Base-by-base conservation (phyloP, 2,329 filamentous ascomycete genomes). In the Alternaria sp. region DNA sequence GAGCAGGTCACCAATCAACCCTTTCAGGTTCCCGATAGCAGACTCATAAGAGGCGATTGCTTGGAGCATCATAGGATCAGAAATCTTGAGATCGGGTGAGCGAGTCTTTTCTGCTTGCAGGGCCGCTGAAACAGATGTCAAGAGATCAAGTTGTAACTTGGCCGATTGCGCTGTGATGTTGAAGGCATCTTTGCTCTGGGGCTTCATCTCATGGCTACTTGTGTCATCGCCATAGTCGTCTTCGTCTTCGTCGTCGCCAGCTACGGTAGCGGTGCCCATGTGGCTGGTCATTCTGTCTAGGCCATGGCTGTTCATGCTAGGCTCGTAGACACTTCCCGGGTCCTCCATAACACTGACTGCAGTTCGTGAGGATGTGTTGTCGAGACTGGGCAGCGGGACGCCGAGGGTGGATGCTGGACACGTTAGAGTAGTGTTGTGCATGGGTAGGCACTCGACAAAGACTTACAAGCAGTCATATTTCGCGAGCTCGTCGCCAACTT, bases 151-250 rank as follows among this genome's bases (percentile, higher is more conserved):
- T 77, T 99, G 95, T 31, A 98, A 80, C 74, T 91, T 94, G 10
- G 93, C 93, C 13, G 95, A 98, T 76, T 98, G 94, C 0, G 95
- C 95, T 3, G 94, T 97, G 71, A 99, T 98, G 75, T 94, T 94
- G 78, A 98, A 93, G 1, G 95, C 93, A 75, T 99, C 95, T 73
- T 96, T 96, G 72, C 87, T 93, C 33, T 88, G 87, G 1, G 89
- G 86, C 31, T 82, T 87, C 33, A 88, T 81, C 62, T 96, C 91
- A 57, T 86, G 89, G 52, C 89, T 90, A 69, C 92, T 96, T 34
- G 86, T 89, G 63, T 92, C 91, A 68, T 96, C 92, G 41, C 87
- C 88, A 58, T 91, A 90, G 26, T 94, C 91, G 48, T 96, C 91
- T 21, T 88, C 81, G 55, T 80, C 86, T 26, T 85, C 83, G 21